Base-by-base conservation (phyloP, 129 eudicot genomes). In the Escallonia rubra region DNA sequence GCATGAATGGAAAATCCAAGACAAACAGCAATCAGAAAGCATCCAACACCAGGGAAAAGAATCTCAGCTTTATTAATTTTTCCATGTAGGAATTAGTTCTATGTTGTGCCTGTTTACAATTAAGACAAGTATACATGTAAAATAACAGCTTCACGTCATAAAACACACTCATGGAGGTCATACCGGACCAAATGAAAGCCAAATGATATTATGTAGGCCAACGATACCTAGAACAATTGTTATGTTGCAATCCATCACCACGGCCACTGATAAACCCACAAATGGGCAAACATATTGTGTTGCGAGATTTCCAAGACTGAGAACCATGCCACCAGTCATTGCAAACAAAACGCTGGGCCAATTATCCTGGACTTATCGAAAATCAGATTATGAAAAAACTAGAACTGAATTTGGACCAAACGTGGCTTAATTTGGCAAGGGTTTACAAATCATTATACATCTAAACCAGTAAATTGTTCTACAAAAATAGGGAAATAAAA, bases 251-350 rank as follows among this genome's bases (percentile, higher is more conserved):
- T 82, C 75, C 15, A 89, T 66, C 52, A 92, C 96, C 69, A 79
- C 91, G 2, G 89, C 81, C 70, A 92, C 95, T 6, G 98, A 92
- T 74, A 92, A 77, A 59, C 98, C 98, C n/a, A 88, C 98, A 74
- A 88, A 88, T n/a, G 98, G 91, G 85, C 88, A 88, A 52, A 95
- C 96, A 68, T 92, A 92, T 66, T 92, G 98, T 14, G 88, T 84
- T 40, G 94, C 69, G 47, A 92, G 48, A 71, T 92, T 92, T 16
- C 98, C 98, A 13, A 88, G 61, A 61, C 98, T 79, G 40, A 92
- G 82, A 67, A 88, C 86, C 41, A 86, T 75, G 60, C 98, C 98
- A 34, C 98, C 98, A 42, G 68, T 81, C 98, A 92, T 88, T 49
- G 98, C 98, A 68, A 92, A 85, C 69, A 92, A 39, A 65, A 92